These are phyloP conservation scores for Fonsecaea monophora DNA, from an alignment of 2,329 filamentous ascomycete species.

Conservation along the genomic window DNA sequence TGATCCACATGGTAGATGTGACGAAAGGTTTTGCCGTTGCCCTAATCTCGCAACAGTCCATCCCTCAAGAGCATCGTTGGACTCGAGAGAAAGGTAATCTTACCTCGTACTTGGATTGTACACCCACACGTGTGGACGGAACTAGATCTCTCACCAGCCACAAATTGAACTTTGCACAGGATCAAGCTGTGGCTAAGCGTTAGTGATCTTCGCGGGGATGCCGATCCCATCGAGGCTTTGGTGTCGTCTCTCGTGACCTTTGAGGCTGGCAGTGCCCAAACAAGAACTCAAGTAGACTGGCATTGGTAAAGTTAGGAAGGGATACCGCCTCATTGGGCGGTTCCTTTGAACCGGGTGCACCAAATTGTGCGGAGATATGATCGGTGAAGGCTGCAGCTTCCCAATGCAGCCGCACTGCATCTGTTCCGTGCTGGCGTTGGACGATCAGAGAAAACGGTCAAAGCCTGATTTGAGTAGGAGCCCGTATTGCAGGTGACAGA, in stretches of 20 bases:
- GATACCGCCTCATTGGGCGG: slow-evolving; percentile 7
- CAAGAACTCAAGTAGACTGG: slow-evolving; percentile 1
- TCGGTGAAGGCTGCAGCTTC: slow-evolving; percentile 26
- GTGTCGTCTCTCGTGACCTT: not conserved
- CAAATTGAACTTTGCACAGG: not conserved
- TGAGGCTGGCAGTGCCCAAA: not conserved
- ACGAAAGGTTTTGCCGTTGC: not conserved
- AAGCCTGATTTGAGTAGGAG: not conserved
- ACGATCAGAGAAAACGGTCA: not conserved
- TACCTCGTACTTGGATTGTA: not conserved
- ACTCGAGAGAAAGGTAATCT: not conserved
- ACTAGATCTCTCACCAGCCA: not conserved
- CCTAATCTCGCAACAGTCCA: not conserved
- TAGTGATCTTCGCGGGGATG: slow-evolving; percentile 14
- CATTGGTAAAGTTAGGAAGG: not conserved
- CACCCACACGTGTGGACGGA: not conserved
- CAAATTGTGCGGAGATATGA: not conserved
- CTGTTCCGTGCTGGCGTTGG: not conserved
- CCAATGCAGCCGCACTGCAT: not conserved
- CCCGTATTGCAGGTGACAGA: not conserved
- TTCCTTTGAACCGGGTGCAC: not conserved
- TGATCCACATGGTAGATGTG: not conserved
- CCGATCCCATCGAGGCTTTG: slow-evolving; percentile 5
- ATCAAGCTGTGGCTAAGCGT: not conserved
- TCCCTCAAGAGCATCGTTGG: not conserved